Evolutionary conservation across 306 rosid genomes (phyloP).

Genomic region (Rosa persica): DNA sequence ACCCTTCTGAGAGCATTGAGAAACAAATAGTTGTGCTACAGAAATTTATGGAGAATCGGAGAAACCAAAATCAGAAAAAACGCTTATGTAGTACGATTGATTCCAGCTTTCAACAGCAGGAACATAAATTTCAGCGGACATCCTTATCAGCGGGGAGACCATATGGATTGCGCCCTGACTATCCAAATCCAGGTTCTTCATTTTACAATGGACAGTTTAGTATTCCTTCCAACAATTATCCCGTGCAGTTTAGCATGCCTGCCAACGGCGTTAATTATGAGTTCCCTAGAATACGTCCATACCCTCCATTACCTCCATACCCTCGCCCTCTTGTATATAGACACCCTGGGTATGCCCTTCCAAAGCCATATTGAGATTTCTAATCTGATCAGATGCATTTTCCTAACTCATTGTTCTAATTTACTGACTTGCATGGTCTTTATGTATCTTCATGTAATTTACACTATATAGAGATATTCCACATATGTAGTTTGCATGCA

Average conservation of each 20-base stretch:
- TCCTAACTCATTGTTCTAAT: not conserved
- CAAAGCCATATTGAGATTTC: not conserved
- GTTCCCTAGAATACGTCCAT: not conserved
- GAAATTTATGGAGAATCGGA: not conserved
- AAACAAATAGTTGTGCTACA: not conserved
- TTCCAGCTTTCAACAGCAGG: constrained; percentile 1
- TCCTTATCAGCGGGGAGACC: not conserved
- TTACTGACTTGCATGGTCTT: too few species aligned
- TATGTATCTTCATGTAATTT: not conserved
- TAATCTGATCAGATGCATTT: not conserved
- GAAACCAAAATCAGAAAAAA: not conserved
- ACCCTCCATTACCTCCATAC: not conserved
- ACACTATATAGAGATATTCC: too few species aligned
- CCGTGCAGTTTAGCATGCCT: not conserved
- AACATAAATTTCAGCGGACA: constrained; percentile 1
- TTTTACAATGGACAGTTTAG: not conserved
- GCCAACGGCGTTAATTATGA: not conserved
- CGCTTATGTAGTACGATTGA: not conserved
- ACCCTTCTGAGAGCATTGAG: not conserved
- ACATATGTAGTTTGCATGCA: too few species aligned
- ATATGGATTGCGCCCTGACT: not conserved
- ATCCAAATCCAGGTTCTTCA: not conserved
- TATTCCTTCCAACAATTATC: not conserved
- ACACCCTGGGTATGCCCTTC: not conserved
- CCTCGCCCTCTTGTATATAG: not conserved